A percentile compares a stretch with the other conserved stretches of the same genome.
phyloP scores from a whole-genome alignment of 2,329 filamentous ascomycete species.

The Fusarium sp. region DNA sequence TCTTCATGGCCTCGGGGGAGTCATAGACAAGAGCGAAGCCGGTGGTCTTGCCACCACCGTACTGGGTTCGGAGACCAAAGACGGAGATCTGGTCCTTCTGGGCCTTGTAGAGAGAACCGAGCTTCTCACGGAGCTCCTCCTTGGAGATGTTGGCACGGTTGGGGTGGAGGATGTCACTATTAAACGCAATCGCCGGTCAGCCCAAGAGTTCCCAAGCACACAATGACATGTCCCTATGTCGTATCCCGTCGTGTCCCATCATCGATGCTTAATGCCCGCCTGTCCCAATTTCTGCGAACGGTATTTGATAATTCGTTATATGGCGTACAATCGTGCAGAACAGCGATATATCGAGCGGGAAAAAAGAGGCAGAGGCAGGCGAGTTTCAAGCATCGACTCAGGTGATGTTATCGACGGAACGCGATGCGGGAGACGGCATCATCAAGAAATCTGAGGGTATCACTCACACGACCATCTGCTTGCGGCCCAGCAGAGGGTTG shows the following conservation, averaged over 20 bases:
- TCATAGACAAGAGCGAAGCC: conserved; percentile 99
- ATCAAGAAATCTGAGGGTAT: conserved; percentile 36
- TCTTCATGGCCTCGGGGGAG: conserved; percentile 97
- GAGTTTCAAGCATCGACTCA: conserved; percentile 19
- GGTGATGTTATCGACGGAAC: conserved; percentile 15
- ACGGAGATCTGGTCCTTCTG: conserved; percentile 97
- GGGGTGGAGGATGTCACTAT: conserved; percentile 99
- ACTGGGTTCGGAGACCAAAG: conserved; percentile 98
- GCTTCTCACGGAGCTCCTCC: conserved; percentile 96
- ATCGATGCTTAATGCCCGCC: conserved; percentile 16
- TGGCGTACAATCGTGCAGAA: conserved; percentile 11
- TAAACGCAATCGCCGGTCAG: conserved; percentile 38
- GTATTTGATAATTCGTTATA: conserved; percentile 12
- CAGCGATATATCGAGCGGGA: conserved; percentile 11
- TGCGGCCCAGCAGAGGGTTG: conserved; percentile 98
- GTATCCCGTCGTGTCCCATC: neutral
- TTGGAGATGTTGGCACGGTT: conserved; percentile 98
- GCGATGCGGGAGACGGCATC: conserved; percentile 3
- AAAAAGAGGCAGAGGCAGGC: neutral
- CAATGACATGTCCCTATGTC: neutral
- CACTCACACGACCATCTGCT: conserved; percentile 99
- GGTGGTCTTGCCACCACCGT: conserved; percentile 99
- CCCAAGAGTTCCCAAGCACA: conserved; percentile 32
- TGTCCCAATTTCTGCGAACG: conserved; percentile 9
- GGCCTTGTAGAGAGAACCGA: conserved; percentile 96